phyloP scores from a whole-genome alignment of 768 basidiomycete genomes.

The Chiua virens region DNA sequence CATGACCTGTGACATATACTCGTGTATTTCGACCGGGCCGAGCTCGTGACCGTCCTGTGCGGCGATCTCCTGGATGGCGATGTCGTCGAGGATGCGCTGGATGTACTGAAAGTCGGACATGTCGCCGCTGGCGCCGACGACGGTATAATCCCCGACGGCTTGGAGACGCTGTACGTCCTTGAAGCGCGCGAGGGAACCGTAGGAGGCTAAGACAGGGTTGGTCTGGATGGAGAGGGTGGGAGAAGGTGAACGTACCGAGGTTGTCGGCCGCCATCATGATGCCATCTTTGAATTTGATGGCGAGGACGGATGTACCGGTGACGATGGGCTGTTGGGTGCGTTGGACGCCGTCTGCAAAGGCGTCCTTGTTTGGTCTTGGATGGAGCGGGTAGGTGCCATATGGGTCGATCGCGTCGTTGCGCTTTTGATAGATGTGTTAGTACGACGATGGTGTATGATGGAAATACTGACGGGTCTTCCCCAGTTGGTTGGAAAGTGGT shows the following conservation, averaged over 20 bases:
- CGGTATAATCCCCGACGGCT: slow-evolving; percentile 77
- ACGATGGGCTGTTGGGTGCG: slow-evolving; percentile 93
- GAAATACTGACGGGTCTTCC: slow-evolving; percentile 62
- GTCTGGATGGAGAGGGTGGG: background rate
- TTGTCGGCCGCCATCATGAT: slow-evolving; percentile 99
- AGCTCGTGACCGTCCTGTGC: slow-evolving; percentile 82
- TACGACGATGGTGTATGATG: background rate
- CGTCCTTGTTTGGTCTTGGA: slow-evolving; percentile 55
- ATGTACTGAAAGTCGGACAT: slow-evolving; percentile 98
- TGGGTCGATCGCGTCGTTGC: slow-evolving; percentile 73
- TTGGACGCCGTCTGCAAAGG: slow-evolving; percentile 66
- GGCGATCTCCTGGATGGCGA: slow-evolving; percentile 77
- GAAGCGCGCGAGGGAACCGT: slow-evolving; percentile 96
- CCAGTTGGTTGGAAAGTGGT: slow-evolving; percentile 85
- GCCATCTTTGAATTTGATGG: slow-evolving; percentile 92
- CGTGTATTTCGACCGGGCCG: slow-evolving; percentile 88
- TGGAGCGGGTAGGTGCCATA: slow-evolving; percentile 78
- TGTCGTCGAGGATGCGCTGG: slow-evolving; percentile 73
- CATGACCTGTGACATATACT: slow-evolving; percentile 88
- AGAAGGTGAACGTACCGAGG: slow-evolving; percentile 59
- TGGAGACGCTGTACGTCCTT: slow-evolving; percentile 91
- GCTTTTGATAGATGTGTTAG: slow-evolving; percentile 37
- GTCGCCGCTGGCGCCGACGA: slow-evolving; percentile 92
- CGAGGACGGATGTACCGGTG: slow-evolving; percentile 95
- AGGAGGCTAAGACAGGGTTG: slow-evolving; percentile 62